Evolutionary conservation across 805 yeast genomes (phyloP), one percentile per base, ranked within the genome.

Genomic region (Tetrapisispora taiwanensis): DNA sequence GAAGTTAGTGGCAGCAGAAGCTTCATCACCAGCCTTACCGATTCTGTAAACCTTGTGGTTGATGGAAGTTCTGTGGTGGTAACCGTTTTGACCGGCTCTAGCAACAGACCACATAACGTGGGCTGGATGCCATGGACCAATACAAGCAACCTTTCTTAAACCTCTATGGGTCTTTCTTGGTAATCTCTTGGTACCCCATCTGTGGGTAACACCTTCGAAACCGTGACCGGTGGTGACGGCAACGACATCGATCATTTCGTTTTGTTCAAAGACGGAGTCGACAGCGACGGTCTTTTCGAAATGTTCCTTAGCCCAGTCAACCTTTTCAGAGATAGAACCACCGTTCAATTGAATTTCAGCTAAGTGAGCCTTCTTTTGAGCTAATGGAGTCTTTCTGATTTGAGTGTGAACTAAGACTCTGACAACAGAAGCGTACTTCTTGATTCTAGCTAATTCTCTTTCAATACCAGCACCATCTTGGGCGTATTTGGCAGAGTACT

Each of bases 111-210:
- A 90, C 75, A 81, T 78, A 72, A 92, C 99, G 81, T 88, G 95
- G 79, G 95, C 83, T 74, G 99, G 99, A 80, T 92, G 98, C 99
- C 99, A 92, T 71, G 99, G 97, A 83, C 99, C 99, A 69, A 92
- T 92, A 87, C 99, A 92, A 70, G 98, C 99, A 76, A 92, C 99
- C 87, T 92, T 92, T 84, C 99, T 88, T 73, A 90, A 79, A 90
- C 99, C 99, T 85, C 97, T 89, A 77, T 92, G 99, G 73, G 99
- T 92, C 95, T 92, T 92, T 81, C 99, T 88, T 77, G 99, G 98
- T 65, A 92, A 80, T 82, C 84, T 89, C 89, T 89, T 94, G 84
- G 98, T 92, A 73, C 99, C 99, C 97, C 97, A 92, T 86, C 99
- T 87, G 88, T 89, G 96, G 79, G 99, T 92, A 68, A 90, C 97